These are phyloP conservation scores for Teratosphaeria epicoccoides DNA, from an alignment of 2,329 filamentous ascomycete species.

Conservation along the genomic window DNA sequence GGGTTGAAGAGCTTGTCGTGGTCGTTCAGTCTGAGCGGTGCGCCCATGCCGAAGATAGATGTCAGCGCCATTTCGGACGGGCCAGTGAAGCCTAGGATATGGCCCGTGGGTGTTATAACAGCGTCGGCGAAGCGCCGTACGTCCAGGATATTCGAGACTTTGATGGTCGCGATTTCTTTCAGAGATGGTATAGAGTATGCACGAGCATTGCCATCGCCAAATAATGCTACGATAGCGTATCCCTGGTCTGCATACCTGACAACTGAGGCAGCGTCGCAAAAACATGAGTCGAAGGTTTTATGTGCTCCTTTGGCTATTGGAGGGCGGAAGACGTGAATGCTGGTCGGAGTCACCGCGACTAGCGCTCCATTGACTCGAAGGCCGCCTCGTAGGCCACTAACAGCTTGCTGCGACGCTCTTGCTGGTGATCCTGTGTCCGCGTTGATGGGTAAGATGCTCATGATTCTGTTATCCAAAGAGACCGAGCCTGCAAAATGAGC, in stretches of 20 bases:
- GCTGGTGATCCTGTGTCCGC: conserved; percentile 67
- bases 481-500: conserved; percentile 61
- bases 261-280: conserved; percentile 73
- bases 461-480: conserved; percentile 54
- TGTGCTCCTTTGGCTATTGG: conserved; percentile 80
- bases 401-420: conserved; percentile 60
- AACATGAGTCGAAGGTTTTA: conserved; percentile 71
- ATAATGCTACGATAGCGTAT: conserved; percentile 70
- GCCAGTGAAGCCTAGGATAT: conserved; percentile 78
- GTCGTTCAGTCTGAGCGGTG: conserved; percentile 36
- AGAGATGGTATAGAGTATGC: conserved; percentile 80
- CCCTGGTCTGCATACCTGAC: conserved; percentile 62
- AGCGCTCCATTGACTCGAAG: conserved; percentile 68
- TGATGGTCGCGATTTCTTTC: conserved; percentile 65
- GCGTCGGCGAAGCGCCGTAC: conserved; percentile 58
- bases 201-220: conserved; percentile 68
- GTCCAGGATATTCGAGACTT: conserved; percentile 60
- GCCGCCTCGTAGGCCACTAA: conserved; percentile 68
- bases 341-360: conserved; percentile 61
- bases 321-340: conserved; percentile 80
- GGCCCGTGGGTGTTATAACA: conserved; percentile 64
- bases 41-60: conserved; percentile 72
- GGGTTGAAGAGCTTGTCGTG: conserved; percentile 73
- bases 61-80: conserved; percentile 75
- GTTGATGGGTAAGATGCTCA: conserved; percentile 70